Evolutionary conservation across 148 eudicot genomes (phyloP), one percentile per base, ranked within the genome.

Genomic region (Mesembryanthemum crystallinum): DNA sequence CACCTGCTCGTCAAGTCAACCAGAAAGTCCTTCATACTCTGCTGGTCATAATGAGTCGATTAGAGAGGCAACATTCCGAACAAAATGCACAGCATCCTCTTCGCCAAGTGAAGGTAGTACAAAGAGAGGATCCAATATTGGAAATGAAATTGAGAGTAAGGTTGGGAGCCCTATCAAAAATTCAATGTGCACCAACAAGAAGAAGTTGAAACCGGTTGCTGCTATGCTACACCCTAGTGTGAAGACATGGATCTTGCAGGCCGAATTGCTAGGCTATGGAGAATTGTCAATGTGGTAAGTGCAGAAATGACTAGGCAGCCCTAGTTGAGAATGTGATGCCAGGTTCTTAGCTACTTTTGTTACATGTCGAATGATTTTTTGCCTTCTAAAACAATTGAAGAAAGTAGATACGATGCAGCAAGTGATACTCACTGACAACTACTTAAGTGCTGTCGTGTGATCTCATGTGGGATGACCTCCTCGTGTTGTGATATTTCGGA

Each of bases 201-300:
- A 21, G 66, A 28, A 39, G 18, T 5, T 32, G 64, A 21, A 60
- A 24, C 47, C 17, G 29, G 35, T 74, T 62, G 43, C 71, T 21
- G 66, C 76, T 64, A 64, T 72, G 54, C 61, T 80, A 27, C 76
- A 32, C 47, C 65, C n/a, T n/a, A n/a, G n/a, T n/a, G n/a, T n/a
- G n/a, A n/a, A n/a, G n/a, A n/a, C n/a, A n/a, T n/a, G n/a, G n/a
- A n/a, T n/a, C n/a, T n/a, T n/a, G n/a, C n/a, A n/a, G n/a, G n/a
- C n/a, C n/a, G n/a, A n/a, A n/a, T n/a, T n/a, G n/a, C n/a, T n/a
- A n/a, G n/a, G n/a, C n/a, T n/a, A n/a, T n/a, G n/a, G n/a, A n/a
- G 79, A 54, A 55, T 80, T 23, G 20, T 80, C 3, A 67, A 76
- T 62, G 3, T 23, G 58, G 10, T 72, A 9, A 78, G 37, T 64